phyloP scores from a whole-genome alignment of 2,329 filamentous ascomycete species.

The Phaeosphaeria sp. region DNA sequence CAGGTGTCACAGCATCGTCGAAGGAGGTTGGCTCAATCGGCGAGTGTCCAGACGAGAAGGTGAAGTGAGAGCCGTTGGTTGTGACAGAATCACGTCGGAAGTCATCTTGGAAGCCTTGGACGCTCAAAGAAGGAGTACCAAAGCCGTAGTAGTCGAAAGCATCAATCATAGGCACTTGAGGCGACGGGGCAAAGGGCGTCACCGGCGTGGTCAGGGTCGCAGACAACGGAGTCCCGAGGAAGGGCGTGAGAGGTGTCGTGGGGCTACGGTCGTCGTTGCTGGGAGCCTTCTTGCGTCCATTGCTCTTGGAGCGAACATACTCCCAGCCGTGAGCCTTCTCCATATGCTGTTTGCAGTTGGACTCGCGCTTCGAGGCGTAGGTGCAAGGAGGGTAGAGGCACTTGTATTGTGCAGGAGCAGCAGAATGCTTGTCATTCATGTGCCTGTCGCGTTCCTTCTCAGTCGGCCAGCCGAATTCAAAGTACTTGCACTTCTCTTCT shows the following conservation, averaged over 20 bases:
- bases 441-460: constrained; percentile 98
- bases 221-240: constrained; percentile 45
- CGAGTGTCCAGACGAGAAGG: constrained; percentile 50
- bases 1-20: constrained; percentile 54
- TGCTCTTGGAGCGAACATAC: constrained; percentile 93
- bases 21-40: constrained; percentile 51
- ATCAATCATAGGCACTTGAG: constrained; percentile 48
- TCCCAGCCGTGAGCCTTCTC: constrained; percentile 92
- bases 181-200: constrained; percentile 51
- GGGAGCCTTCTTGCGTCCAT: constrained; percentile 60
- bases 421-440: constrained; percentile 93
- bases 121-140: constrained; percentile 40
- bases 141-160: constrained; percentile 41
- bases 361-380: constrained; percentile 94
- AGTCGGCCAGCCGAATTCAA: constrained; percentile 89
- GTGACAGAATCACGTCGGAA: constrained; percentile 48
- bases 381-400: constrained; percentile 84
- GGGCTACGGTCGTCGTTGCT: constrained; percentile 34
- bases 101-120: constrained; percentile 37
- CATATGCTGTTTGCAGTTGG: constrained; percentile 99
- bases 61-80: constrained; percentile 45
- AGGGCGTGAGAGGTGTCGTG: constrained; percentile 44
- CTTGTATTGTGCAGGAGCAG: constrained; percentile 78
- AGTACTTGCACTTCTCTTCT: constrained; percentile 83
- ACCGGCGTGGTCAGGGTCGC: constrained; percentile 43